Evolutionary conservation across 1,284 basidiomycete genomes (phyloP), one percentile per base, ranked within the genome.

Genomic region (Cutaneotrichosporon spelunceum): DNA sequence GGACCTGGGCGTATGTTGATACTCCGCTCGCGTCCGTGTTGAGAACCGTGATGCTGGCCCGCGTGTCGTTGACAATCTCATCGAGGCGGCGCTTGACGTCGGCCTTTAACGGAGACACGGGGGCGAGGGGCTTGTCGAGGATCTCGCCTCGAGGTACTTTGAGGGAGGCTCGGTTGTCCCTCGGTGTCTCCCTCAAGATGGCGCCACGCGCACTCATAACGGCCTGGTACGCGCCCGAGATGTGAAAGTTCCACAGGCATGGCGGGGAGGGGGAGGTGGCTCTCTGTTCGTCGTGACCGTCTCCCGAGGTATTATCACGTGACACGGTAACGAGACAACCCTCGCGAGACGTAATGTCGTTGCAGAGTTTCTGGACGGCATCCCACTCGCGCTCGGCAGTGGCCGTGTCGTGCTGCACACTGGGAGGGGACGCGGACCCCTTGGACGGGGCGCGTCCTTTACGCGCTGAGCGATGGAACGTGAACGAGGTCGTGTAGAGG

Each of bases 71-170:
- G 26, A 93, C 93, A 70, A 98, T 92, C 71, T 94, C 91, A 73
- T 97, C 94, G 29, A 99, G 86, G 64, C 88, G 87, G 61, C 86
- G 85, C 59, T 90, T 86, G 62, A 98, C 91, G 71, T 94, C 90
- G 6, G 87, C 81, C 80, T 95, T 96, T 72, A 98, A 84, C 19
- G 85, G 81, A n/a, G 88, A 88, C 27, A 88, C 85, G 53, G 66
- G 66, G 29, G 74, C 72, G 19, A 89, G 84, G 57, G 89, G 88
- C 53, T 86, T 86, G 76, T 94, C 92, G 58, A 98, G 86, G 62
- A 98, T 89, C 75, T 98, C 94, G 33, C 90, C 90, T 67, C 93
- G 88, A 26, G 91, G 85, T 36, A 96, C 91, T 75, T 90, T 91
- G 82, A 98, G 90, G 58, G 87, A 83, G 30, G 88, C 85, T 61